Conservation (phyloP, 2,329 filamentous ascomycete genomes). For the Pestalotiopsis sp. region DNA sequence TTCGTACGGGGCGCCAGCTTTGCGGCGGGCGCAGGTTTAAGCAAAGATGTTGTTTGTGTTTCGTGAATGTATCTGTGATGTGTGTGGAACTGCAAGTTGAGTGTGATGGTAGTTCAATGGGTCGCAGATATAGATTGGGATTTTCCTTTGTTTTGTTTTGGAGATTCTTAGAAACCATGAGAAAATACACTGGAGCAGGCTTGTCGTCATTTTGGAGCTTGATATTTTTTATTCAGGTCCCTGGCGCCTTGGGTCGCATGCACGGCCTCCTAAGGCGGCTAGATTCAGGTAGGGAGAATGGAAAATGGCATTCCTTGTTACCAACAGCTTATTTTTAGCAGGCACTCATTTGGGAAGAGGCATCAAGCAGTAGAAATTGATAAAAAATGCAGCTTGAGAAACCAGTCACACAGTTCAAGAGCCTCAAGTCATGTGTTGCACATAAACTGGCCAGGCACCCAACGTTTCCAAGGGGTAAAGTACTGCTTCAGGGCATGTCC, state of each 20-base stretch:
- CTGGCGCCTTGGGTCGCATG: not conserved
- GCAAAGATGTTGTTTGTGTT: not conserved
- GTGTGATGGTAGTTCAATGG: not conserved
- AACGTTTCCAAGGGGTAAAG: too few relatives aligned
- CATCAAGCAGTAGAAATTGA: too few relatives aligned
- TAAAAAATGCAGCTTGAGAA: too few relatives aligned
- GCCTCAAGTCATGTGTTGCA: too few relatives aligned
- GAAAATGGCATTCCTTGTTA: too few relatives aligned
- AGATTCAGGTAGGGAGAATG: not conserved
- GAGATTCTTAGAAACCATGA: not conserved
- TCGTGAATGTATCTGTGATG: not conserved
- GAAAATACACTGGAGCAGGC: constrained; percentile 22
- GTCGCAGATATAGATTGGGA: not conserved
- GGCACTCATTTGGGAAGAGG: too few relatives aligned
- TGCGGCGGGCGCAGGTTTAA: not conserved
- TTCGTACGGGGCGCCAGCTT: not conserved
- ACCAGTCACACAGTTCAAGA: too few relatives aligned
- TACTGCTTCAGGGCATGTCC: too few relatives aligned
- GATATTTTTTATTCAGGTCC: not conserved
- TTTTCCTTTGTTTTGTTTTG: too few relatives aligned
- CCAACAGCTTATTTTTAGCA: too few relatives aligned
- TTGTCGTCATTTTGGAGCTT: constrained; percentile 8
- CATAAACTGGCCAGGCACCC: too few relatives aligned
- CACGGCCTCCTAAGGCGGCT: constrained; percentile 1
- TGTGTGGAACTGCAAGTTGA: not conserved